Evolutionary conservation across 371 early-diverging fungal genomes (phyloP).

Genomic region (Umbelopsis sp.): DNA sequence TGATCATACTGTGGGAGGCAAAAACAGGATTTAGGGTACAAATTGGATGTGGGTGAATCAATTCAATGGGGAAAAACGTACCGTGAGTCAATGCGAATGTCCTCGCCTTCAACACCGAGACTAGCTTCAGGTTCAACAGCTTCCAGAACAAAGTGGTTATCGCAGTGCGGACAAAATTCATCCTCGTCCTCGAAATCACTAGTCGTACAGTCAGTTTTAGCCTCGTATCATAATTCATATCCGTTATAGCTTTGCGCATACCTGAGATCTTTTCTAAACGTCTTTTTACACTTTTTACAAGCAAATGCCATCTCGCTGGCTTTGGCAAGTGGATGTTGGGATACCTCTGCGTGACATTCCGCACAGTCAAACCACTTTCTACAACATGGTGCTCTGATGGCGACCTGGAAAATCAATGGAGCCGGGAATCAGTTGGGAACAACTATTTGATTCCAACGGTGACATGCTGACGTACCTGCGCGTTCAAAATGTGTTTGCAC

Average conservation of each 20-base stretch:
- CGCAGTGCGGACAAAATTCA: slow-evolving; percentile 98
- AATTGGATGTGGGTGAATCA: not conserved
- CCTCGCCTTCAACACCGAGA: slow-evolving; percentile 91
- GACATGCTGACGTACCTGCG: slow-evolving; percentile 70
- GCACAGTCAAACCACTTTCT: slow-evolving; percentile 97
- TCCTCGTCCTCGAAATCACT: slow-evolving; percentile 92
- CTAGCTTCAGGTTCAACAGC: slow-evolving; percentile 86
- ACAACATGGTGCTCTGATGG: slow-evolving; percentile 94
- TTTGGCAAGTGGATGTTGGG: slow-evolving; percentile 82
- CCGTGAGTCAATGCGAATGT: slow-evolving; percentile 76
- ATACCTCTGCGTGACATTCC: slow-evolving; percentile 88
- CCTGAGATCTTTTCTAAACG: slow-evolving; percentile 91
- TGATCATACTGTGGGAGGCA: slow-evolving; percentile 35
- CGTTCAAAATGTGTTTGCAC: slow-evolving; percentile 97
- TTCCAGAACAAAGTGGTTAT: slow-evolving; percentile 95
- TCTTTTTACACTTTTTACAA: slow-evolving; percentile 98
- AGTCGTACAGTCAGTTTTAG: not conserved
- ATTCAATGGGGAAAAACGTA: slow-evolving; percentile 23
- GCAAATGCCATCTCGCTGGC: slow-evolving; percentile 94
- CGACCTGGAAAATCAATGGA: slow-evolving; percentile 58
- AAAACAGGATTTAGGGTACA: too few relatives aligned
- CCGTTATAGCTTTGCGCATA: slow-evolving; percentile 28
- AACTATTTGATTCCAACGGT: not conserved
- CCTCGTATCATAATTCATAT: too few relatives aligned
- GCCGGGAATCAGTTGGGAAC: not conserved